Evolutionary conservation across 2,329 filamentous ascomycete species (phyloP).

Genomic region (Phaeosphaeria sp.): DNA sequence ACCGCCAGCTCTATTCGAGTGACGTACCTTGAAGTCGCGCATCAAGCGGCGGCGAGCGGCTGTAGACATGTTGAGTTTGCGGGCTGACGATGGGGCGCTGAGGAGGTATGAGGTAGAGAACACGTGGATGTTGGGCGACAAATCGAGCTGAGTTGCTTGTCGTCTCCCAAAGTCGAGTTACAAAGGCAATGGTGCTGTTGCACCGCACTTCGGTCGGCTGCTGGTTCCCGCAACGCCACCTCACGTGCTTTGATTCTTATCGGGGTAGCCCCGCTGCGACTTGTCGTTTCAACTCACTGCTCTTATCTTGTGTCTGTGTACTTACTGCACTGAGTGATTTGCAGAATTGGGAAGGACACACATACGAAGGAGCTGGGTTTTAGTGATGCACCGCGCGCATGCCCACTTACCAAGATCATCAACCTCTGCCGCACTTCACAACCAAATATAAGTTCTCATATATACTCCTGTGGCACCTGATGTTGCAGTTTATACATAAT

Average conservation of each 20-base stretch:
- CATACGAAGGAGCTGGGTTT: no score
- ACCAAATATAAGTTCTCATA: no score
- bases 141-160: no score
- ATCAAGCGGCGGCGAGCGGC: conserved; percentile 94
- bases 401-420: no score
- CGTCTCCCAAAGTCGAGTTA: neutral
- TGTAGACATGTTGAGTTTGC: conserved; percentile 73
- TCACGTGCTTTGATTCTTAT: conserved; percentile 3
- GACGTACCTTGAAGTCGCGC: conserved; percentile 95
- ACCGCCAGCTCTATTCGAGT: conserved; percentile 6
- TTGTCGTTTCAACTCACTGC: neutral
- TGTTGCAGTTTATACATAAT: no score
- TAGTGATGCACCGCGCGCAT: no score
- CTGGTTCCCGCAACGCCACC: conserved; percentile 3
- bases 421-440: no score
- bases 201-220: neutral
- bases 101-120: neutral
- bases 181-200: neutral
- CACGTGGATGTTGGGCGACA: no score
- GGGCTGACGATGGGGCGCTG: neutral
- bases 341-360: no score
- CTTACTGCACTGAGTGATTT: no score
- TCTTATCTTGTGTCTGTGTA: no score
- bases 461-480: no score
- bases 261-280: neutral